A percentile compares a stretch with the other conserved stretches of the same genome.
These are phyloP conservation scores for Lanzia echinophila DNA, from an alignment of 2,329 filamentous ascomycete species.

Conservation along the genomic window DNA sequence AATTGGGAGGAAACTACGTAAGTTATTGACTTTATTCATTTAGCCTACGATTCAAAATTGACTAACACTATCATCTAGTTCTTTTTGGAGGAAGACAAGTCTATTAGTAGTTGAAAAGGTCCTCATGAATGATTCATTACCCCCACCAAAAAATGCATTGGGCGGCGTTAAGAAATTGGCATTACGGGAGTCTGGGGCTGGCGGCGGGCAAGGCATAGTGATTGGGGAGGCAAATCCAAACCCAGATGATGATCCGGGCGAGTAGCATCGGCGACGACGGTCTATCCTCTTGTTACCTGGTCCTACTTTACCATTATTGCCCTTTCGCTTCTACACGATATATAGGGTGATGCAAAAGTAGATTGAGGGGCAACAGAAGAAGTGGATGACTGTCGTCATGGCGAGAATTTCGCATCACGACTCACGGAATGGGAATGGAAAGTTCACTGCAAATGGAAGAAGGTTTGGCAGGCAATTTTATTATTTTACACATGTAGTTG, in stretches of 20 bases:
- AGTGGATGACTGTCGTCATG: conserved; percentile 54
- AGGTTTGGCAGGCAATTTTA: too few species aligned
- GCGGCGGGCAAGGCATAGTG: conserved; percentile 31
- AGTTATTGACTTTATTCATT: conserved; percentile 33
- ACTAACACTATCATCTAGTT: conserved; percentile 49
- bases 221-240: conserved; percentile 53
- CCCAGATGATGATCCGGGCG: conserved; percentile 60
- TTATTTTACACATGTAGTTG: conserved; percentile 13
- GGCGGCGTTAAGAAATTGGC: conserved; percentile 28
- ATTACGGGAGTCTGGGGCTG: conserved; percentile 24
- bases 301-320: too few species aligned
- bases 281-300: conserved; percentile 57
- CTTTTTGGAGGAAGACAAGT: conserved; percentile 81
- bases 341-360: conserved; percentile 15
- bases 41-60: too few species aligned
- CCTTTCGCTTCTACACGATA: too few species aligned
- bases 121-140: conserved; percentile 41
- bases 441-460: too few species aligned
- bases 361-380: conserved; percentile 52
- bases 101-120: conserved; percentile 51
- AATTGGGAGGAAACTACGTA: conserved; percentile 84
- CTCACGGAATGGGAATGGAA: background rate
- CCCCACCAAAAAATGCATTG: conserved; percentile 25
- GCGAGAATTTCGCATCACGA: conserved; percentile 9
- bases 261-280: conserved; percentile 51